Percentiles rank a stretch among this genome's conserved stretches.
phyloP scores from a whole-genome alignment of 2,329 filamentous ascomycete genomes.

The Aaosphaeria pasadenensis region DNA sequence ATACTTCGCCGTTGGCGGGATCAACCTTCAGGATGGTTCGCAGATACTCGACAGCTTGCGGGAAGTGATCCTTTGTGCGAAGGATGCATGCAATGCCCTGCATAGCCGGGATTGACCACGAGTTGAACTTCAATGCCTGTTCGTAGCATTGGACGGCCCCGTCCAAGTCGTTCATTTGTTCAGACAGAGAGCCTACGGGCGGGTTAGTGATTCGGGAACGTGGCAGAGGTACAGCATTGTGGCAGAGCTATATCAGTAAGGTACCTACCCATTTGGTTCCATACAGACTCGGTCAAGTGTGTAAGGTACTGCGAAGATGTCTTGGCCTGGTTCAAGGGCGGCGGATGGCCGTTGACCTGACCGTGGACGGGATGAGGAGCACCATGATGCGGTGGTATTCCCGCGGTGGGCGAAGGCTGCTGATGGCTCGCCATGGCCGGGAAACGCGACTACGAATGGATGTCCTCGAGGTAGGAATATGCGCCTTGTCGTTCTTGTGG shows the following conservation, averaged over 20 bases:
- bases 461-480: not conserved
- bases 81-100: conserved; percentile 90
- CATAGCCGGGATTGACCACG: conserved; percentile 86
- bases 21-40: conserved; percentile 90
- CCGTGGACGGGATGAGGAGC: conserved; percentile 62
- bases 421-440: conserved; percentile 64
- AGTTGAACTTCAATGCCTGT: conserved; percentile 81
- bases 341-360: conserved; percentile 53
- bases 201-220: conserved; percentile 17
- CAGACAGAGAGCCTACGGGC: conserved; percentile 71
- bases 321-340: conserved; percentile 57
- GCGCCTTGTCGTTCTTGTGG: not conserved
- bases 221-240: conserved; percentile 1
- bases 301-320: conserved; percentile 72
- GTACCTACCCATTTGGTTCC: conserved; percentile 84
- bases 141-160: conserved; percentile 90
- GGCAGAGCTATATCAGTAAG: not conserved
- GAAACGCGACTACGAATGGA: not conserved
- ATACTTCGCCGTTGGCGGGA: conserved; percentile 85
- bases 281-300: conserved; percentile 79
- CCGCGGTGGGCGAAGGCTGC: conserved; percentile 76
- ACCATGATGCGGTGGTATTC: conserved; percentile 65
- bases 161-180: conserved; percentile 83
- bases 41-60: conserved; percentile 89
- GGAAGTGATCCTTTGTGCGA: conserved; percentile 88